Evolutionary conservation across 1,284 basidiomycete species (phyloP), one percentile per base, ranked within the genome.

Genomic region (Caloboletus firmus): DNA sequence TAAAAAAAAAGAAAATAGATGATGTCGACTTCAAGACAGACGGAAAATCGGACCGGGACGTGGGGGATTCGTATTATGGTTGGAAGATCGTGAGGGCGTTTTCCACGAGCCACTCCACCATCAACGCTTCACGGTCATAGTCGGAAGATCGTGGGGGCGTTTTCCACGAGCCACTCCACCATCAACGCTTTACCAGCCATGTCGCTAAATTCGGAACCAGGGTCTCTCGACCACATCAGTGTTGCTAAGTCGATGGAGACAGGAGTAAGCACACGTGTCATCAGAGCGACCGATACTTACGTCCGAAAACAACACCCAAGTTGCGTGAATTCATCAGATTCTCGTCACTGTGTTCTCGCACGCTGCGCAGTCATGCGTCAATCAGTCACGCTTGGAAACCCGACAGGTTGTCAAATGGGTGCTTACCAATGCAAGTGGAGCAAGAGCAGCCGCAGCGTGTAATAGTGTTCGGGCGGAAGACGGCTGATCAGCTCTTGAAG

Each of bases 251-350:
- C 36, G 26, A 50, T 32, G 34, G 61, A n/a, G 40, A 28, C 18
- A 56, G 20, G 24, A 20, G 28, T 57, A 40, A 53, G 39, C 45
- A 39, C n/a, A 18, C 11, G n/a, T 34, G 12, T 9, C 36, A 51
- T 30, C 28, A 42, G 45, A 41, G 13, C 2, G 36, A 24, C 15
- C 42, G 13, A 87, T 10, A 53, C 94, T 77, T 72, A 98, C 95
- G 96, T 62, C 97, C 97, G 76, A 99, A 98, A 40, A 99, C 95
- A n/a, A 98, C 94, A n/a, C 97, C 97, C 20, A 99, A 76, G 66
- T 99, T 99, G 59, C 94, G 83, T 4, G 93, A 88, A 47, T 87
- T 94, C 97, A 99, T 99, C 50, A 95, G 79, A 71, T 99, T 99
- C 55, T 79, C 78, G 24, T 86, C 84, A 53, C 81, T 83, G 36